Conservation (phyloP, 2,329 filamentous ascomycete species). For the Colletotrichum sp. region DNA sequence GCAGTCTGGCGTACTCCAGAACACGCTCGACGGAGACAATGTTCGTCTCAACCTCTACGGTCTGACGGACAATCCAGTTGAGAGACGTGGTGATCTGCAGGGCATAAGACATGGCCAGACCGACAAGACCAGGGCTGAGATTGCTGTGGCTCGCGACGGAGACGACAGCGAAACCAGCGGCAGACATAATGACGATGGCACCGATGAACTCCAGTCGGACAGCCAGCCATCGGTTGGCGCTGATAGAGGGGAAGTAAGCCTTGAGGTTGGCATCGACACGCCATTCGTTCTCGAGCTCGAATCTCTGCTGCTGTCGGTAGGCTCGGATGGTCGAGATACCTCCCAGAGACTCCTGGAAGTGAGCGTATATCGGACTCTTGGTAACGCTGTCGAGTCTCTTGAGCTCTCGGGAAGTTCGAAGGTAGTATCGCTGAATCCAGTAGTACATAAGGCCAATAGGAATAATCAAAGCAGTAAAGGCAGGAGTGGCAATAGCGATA, state of each 20-base stretch:
- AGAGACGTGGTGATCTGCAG: constrained; percentile 96
- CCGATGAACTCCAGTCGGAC: constrained; percentile 95
- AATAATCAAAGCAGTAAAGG: constrained; percentile 80
- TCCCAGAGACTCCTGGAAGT: constrained; percentile 96
- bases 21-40: constrained; percentile 98
- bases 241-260: constrained; percentile 96
- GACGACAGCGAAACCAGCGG: constrained; percentile 82
- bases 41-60: constrained; percentile 99
- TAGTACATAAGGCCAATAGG: constrained; percentile 84
- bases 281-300: constrained; percentile 95
- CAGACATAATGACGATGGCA: constrained; percentile 87
- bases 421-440: constrained; percentile 95
- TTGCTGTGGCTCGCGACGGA: constrained; percentile 73
- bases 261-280: constrained; percentile 92
- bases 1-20: constrained; percentile 89
- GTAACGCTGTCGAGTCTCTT: constrained; percentile 96
- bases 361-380: constrained; percentile 94
- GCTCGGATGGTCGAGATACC: constrained; percentile 95
- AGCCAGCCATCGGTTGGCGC: constrained; percentile 91
- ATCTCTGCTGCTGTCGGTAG: constrained; percentile 86
- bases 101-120: constrained; percentile 95
- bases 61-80: constrained; percentile 99
- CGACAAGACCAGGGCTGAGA: constrained; percentile 78
- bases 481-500: constrained; percentile 81
- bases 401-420: constrained; percentile 92